Conservation (phyloP, 345 rosid genomes). For the Bruguiera gymnorhiza region DNA sequence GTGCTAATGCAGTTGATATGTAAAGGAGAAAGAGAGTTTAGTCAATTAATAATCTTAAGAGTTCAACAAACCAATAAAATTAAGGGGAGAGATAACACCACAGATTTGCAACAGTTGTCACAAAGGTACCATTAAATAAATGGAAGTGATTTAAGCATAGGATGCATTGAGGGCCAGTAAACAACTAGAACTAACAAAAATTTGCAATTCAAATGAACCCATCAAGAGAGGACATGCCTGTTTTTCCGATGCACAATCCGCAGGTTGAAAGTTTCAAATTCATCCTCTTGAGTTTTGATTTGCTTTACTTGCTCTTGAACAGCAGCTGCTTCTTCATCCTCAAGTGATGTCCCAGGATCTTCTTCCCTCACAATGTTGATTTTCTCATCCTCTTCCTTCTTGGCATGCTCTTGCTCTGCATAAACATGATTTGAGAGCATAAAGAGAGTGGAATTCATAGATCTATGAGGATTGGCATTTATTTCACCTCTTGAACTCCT, state of each 20-base stretch:
- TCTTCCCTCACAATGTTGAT: slow-evolving; percentile 52
- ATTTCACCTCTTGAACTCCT: slow-evolving; percentile 74
- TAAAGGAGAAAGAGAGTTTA: too few species aligned
- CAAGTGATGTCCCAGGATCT: slow-evolving; percentile 62
- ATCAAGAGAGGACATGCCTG: slow-evolving; percentile 50
- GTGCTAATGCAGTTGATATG: too few species aligned
- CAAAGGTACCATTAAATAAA: neutral
- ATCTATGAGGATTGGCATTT: slow-evolving; percentile 50
- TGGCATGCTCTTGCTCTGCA: slow-evolving; percentile 48
- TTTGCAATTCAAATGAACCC: slow-evolving; percentile 6
- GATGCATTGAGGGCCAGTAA: slow-evolving; percentile 5
- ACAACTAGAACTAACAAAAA: slow-evolving; percentile 10
- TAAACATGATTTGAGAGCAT: slow-evolving; percentile 60
- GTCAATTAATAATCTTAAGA: too few species aligned
- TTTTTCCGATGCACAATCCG: slow-evolving; percentile 97
- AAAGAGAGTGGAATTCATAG: slow-evolving; percentile 68
- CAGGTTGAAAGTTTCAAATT: slow-evolving; percentile 95
- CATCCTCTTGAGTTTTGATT: slow-evolving; percentile 95
- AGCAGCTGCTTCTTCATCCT: slow-evolving; percentile 95
- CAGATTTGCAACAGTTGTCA: too few species aligned
- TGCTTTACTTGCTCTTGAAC: slow-evolving; percentile 98
- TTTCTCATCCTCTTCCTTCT: slow-evolving; percentile 59
- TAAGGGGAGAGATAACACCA: too few species aligned
- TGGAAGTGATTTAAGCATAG: neutral
- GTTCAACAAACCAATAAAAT: too few species aligned